Base-by-base conservation (phyloP, 495 filamentous ascomycete species). In the Neurospora sp. region DNA sequence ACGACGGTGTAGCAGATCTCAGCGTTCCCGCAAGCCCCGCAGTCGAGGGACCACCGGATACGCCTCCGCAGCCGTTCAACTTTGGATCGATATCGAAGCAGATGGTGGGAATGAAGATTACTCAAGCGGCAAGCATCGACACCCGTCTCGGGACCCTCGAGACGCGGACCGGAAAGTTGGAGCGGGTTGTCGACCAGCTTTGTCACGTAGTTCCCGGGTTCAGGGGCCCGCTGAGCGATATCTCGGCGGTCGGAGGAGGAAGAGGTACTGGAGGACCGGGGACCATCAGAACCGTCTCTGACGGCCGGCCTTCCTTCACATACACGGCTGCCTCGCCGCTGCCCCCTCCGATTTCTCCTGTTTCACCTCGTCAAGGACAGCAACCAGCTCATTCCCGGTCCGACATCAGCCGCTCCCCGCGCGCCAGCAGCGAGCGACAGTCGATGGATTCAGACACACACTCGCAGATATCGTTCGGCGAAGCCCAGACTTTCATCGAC, bases 71-170 rank as follows among this genome's bases (percentile, higher is more conserved):
- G 71, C 84, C 86, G 7, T 88, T 89, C 79, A 84, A 85, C 72
- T 88, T 89, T 72, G 82, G 82, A 14, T 73, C 81, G 18, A 76
- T 85, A 31, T 72, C 76, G 8, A 81, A 82, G 41, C 82, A 85
- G 48, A 82, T 85, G 80, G 79, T 82, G 9, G 83, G 83, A 9
- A 88, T 86, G 85, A 86, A 85, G 75, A 87, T 87, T 45, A 88
- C 86, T 7, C 82, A 86, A 71, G 85, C 83, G 10, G 85, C 82
- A 18, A 84, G 82, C 73, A 77, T 89, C 31, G 86, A 88, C 70
- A 82, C 82, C 41, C 83, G 87, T 40, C 81, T 89, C 38, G 77
- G 71, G 1, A 70, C 76, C 40, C 75, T 89, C 1, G 87, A 89
- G 74, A 74, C 76, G 6, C 82, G 81, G 14, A 79, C 87, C 65